These are phyloP conservation scores for Stachybotrys chlorohalonatus DNA, from an alignment of 2,329 filamentous ascomycete species.

Conservation along the genomic window DNA sequence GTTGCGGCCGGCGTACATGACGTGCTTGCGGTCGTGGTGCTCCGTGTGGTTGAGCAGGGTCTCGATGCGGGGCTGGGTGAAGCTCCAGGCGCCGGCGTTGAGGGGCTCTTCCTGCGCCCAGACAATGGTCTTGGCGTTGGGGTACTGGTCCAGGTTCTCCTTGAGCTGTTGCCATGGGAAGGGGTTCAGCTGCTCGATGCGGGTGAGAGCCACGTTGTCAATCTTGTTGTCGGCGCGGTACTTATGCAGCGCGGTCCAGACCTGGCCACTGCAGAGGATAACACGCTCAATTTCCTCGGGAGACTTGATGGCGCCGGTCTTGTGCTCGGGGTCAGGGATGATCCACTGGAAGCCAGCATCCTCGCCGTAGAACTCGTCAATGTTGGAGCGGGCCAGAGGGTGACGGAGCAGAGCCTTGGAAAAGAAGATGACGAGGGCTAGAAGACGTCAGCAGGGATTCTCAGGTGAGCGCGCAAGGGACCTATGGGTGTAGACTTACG, in stretches of 20 bases:
- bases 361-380: constrained; percentile 85
- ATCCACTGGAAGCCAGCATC: constrained; percentile 91
- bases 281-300: constrained; percentile 88
- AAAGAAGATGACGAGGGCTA: constrained; percentile 95
- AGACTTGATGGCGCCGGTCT: constrained; percentile 62
- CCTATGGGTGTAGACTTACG: constrained; percentile 50
- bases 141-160: constrained; percentile 94
- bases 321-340: constrained; percentile 81
- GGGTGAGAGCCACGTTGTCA: constrained; percentile 86
- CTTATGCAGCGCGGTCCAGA: constrained; percentile 84
- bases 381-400: constrained; percentile 77
- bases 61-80: constrained; percentile 95
- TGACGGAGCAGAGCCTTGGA: constrained; percentile 94
- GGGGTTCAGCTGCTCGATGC: constrained; percentile 94
- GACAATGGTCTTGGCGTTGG: constrained; percentile 94
- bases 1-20: constrained; percentile 93
- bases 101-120: constrained; percentile 97
- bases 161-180: constrained; percentile 97
- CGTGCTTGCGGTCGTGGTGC: constrained; percentile 87
- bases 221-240: constrained; percentile 80
- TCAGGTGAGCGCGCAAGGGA: not conserved
- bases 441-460: constrained; percentile 10
- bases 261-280: constrained; percentile 89
- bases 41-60: constrained; percentile 89
- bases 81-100: constrained; percentile 94